Base-by-base conservation (phyloP, 73 alveolate species). In the Stentor coeruleus region DNA sequence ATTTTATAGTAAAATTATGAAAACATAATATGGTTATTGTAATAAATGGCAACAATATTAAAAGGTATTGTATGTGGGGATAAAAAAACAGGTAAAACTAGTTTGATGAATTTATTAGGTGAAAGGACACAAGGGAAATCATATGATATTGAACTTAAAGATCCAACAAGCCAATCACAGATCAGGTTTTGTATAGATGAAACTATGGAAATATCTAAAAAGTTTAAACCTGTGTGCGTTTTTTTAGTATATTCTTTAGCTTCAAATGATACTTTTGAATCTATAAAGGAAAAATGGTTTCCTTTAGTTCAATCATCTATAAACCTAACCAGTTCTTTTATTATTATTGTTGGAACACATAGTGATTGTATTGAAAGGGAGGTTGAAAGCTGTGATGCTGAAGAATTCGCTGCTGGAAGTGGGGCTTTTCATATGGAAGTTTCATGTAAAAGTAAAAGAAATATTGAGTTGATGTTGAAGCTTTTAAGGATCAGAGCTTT, bases 381-480 rank as follows among this genome's bases (percentile, higher is more conserved):
- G 33, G 79, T 66, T 31, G 79, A 66, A 20, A 14, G 49, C 11
- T 40, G 33, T 20, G 79, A 66, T 28, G 79, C 79, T 31, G 79
- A 66, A 2, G 79, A 66, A 66, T 33, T 66, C 33, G 79, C 79
- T 2, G 37, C 79, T 31, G n/a, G 49, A 66, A 66, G 33, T 66
- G 79, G 79, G 11, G 79, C 37, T 66, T 66, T 66, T 66, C 79
- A 66, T 66, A 66, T 66, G 79, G 79, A 66, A 66, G 33, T 66
- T 66, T 66, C 79, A 11, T 26, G n/a, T 66, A 33, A 28, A 26
- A 66, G 37, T 66, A 66, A 31, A 33, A 66, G 79, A 33, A 66
- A 66, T 31, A 33, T 66, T 66, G 79, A 66, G 2, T 2, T 66
- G 79, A 66, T 40, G n/a, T 66, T 66, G 37, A 66, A 66, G 33